phyloP scores from a whole-genome alignment of 768 basidiomycete genomes.

The Daedaleopsis sinensis region DNA sequence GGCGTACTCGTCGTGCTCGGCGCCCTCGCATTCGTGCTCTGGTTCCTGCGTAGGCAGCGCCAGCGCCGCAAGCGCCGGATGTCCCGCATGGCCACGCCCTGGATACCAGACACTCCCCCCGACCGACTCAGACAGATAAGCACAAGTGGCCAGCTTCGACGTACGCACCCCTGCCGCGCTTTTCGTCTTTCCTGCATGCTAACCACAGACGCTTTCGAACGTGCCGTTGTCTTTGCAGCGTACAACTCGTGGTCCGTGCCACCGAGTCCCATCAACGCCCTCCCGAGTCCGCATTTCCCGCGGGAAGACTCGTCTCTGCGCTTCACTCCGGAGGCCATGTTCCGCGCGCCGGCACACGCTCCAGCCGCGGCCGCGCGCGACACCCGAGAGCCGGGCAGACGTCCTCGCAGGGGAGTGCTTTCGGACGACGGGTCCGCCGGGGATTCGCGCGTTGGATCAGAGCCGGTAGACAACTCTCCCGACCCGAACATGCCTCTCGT shows the following conservation, averaged over 20 bases:
- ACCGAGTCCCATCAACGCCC: neutral
- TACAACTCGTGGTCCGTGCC: neutral
- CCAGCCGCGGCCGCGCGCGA: neutral
- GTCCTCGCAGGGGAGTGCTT: neutral
- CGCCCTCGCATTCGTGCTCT: neutral
- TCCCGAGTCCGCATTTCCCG: neutral
- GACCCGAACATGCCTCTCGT: neutral
- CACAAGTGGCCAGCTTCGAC: neutral
- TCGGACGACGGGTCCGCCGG: neutral
- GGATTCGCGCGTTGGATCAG: neutral
- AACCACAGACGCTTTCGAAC: neutral
- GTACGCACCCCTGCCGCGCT: neutral
- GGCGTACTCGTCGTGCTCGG: neutral
- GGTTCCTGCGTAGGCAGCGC: neutral
- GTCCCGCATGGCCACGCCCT: neutral
- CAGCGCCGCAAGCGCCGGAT: neutral
- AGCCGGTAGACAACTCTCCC: neutral
- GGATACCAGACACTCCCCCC: neutral
- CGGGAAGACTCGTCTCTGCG: neutral
- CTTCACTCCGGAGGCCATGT: neutral
- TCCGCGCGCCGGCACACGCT: neutral
- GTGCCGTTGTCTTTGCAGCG: neutral
- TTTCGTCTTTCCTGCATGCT: too few relatives aligned
- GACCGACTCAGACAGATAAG: neutral
- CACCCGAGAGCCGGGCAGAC: neutral